Base-by-base conservation (phyloP, 257 asterid genomes). In the Solanum pimpinellifolium region DNA sequence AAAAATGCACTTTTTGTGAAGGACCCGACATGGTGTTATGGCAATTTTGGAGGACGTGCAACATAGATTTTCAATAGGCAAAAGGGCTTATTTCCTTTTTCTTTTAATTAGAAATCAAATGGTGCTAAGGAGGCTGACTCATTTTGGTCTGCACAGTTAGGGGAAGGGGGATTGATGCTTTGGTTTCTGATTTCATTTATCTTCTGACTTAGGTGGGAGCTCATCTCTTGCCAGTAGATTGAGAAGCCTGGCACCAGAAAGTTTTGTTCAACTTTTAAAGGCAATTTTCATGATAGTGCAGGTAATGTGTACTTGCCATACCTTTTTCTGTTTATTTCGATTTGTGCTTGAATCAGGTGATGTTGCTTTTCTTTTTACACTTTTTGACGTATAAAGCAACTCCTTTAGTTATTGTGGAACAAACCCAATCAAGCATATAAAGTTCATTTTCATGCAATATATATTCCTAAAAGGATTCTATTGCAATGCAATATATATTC, bases 221-320 rank as follows among this genome's bases (percentile, higher is more conserved):
- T 95, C 98, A 74, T 95, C 98, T 27, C 96, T 96, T 80, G 98
- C 97, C 86, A 93, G 95, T 91, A 97, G 92, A 92, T 92, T 97
- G 93, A 93, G 94, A 91, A 96, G 94, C 89, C 91, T 97, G 86
- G 91, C 98, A 89, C 95, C 98, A 62, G 98, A 95, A 88, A 88
- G 97, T 90, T 97, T 97, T 91, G 93, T 96, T 90, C 95, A 93
- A 89, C 99, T 97, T 89, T 85, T 97, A 92, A 93, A 93, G 90
- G 98, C 93, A 87, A 92, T 97, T 88, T 97, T 97, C 91, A 92
- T 90, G 91, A 93, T 94, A 82, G 98, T 97, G 88, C 98, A 93
- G 99, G 99, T 97, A 97, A 94, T 90, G 96, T 92, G 90, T 88
- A 89, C 91, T 88, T 89, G 89, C 37, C 83, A 77, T 35, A 33